Conservation (phyloP, 2,329 filamentous ascomycete species). For the Clarireedia homoeocarpa region DNA sequence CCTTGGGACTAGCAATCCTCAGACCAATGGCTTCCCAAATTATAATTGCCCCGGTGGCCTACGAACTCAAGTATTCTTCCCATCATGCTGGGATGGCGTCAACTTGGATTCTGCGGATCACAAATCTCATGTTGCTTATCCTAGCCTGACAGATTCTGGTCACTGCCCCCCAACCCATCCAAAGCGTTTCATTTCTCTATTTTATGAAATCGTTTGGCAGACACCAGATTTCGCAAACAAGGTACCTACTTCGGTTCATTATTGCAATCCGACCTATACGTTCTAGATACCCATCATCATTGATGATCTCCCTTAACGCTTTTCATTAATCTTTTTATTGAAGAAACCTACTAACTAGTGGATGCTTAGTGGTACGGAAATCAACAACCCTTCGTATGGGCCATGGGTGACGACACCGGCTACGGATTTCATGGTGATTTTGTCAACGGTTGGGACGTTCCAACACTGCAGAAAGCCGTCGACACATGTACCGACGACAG, state of each 20-base stretch:
- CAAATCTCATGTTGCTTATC: conserved; percentile 49
- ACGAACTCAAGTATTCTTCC: conserved; percentile 49
- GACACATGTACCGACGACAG: conserved; percentile 38
- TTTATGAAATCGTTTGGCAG: conserved; percentile 51
- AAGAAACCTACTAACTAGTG: not conserved
- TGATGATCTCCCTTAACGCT: not conserved
- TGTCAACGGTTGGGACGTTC: conserved; percentile 47
- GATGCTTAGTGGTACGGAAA: conserved; percentile 32
- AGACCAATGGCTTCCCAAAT: conserved; percentile 46
- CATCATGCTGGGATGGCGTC: conserved; percentile 55
- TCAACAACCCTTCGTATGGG: conserved; percentile 45
- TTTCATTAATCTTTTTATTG: not conserved
- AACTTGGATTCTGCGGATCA: conserved; percentile 48
- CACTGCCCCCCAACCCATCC: conserved; percentile 43
- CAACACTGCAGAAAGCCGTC: conserved; percentile 41
- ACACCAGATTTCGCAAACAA: conserved; percentile 41
- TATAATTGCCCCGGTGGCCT: conserved; percentile 45
- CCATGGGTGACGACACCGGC: conserved; percentile 43
- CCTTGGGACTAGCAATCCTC: conserved; percentile 35
- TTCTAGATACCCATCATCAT: not conserved
- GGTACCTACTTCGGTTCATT: conserved; percentile 2
- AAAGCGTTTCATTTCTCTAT: conserved; percentile 48
- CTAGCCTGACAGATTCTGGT: conserved; percentile 38
- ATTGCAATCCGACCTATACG: not conserved
- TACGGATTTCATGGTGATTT: conserved; percentile 52